Evolutionary conservation across 1,284 basidiomycete species (phyloP).

Genomic region (Ganoderma leucocontextum): DNA sequence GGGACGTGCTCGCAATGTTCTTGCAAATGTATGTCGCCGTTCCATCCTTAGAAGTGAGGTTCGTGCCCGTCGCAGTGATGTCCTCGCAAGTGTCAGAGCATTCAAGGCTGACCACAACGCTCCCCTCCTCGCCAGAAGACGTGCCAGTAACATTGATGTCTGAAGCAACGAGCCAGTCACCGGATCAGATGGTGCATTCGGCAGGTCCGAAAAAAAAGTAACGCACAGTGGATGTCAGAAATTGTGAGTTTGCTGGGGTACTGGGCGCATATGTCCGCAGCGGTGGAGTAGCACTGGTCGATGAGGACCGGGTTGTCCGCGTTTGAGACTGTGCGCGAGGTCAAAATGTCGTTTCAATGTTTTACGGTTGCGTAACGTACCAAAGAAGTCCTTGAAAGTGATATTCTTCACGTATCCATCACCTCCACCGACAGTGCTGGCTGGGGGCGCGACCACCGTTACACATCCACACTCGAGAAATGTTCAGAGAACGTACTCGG

Average conservation of each 20-base stretch:
- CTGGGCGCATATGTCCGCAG: constrained; percentile 52
- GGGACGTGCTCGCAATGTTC: constrained; percentile 44
- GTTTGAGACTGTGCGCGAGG: constrained; percentile 48
- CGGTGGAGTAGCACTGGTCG: constrained; percentile 67
- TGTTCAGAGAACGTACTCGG: constrained; percentile 32
- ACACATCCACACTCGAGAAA: neutral
- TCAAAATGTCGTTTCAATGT: neutral
- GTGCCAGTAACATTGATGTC: constrained; percentile 49
- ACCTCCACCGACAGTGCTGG: constrained; percentile 57
- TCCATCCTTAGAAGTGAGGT: constrained; percentile 42
- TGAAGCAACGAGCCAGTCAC: constrained; percentile 9
- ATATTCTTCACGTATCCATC: constrained; percentile 67
- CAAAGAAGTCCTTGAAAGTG: constrained; percentile 55
- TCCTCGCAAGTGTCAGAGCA: constrained; percentile 49
- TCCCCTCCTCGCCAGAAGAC: constrained; percentile 46
- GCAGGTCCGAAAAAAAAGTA: neutral
- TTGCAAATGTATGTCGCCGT: constrained; percentile 52
- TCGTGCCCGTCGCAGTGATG: constrained; percentile 47
- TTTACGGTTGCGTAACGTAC: neutral
- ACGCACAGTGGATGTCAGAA: constrained; percentile 50
- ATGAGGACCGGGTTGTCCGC: constrained; percentile 66
- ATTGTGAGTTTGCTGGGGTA: constrained; percentile 60
- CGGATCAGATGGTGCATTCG: too few relatives aligned
- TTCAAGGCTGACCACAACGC: constrained; percentile 48
- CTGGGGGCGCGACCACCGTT: constrained; percentile 19